Base-by-base conservation (phyloP, 2,329 filamentous ascomycete genomes). In the Trichoderma sp. region DNA sequence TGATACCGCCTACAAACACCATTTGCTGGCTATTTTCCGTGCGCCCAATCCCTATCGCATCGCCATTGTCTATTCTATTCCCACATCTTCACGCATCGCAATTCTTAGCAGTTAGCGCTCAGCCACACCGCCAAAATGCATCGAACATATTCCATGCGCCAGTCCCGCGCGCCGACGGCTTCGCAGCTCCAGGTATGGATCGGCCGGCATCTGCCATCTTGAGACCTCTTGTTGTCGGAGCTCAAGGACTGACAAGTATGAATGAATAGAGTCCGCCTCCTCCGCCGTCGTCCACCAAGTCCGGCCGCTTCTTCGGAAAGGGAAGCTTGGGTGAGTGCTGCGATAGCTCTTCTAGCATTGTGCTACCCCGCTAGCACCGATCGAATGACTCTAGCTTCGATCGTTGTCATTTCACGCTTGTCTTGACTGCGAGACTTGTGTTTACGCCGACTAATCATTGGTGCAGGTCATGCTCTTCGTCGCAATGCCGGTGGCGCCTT, bases 101-200 rank as follows among this genome's bases (percentile, higher is more conserved):
- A 73, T 21, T 60, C 71, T 71, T 69, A 71, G 66, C 71, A 72
- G 60, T 65, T 71, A 72, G 75, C 74, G 75, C 75, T 57, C 67
- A 69, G 67, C 71, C 70, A 58, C 73, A 74, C 74, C 74, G 67
- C 72, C 83, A 84, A 74, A 71, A 99, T 99, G 95, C 96, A 99
- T 89, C 94, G 95, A 83, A 98, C 96, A 76, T 99, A 98, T 83
- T 97, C 94, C 79, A 97, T 98, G 96, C 95, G 96, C 91, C 93
- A 97, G 85, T 92, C 93, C 84, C 92, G 96, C 88, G 94, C 94
- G 83, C 96, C 96, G 63, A 99, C 96, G 76, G 96, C 96, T 80
- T 97, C 94, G 80, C 88, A 90, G 80, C 85, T 90, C 60, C 87
- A 90, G 82, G 88, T 89, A 79, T 74, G 83, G 58, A 64, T 26